These are phyloP conservation scores for Echinosophora koreensis DNA, from an alignment of 306 rosid genomes.

Conservation along the genomic window DNA sequence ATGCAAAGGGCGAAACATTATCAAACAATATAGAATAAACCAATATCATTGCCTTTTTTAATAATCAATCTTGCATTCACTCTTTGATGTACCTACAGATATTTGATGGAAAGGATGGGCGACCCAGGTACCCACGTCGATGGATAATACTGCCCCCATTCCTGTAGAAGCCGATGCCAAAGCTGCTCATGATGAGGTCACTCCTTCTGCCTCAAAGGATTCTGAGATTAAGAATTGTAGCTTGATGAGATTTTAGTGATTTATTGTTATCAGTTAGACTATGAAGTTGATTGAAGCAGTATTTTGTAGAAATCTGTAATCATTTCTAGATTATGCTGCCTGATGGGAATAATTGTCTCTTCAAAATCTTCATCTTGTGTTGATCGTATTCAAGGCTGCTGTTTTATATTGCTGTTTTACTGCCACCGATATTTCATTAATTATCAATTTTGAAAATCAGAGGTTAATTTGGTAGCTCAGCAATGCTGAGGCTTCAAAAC, in stretches of 20 bases:
- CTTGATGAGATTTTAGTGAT: slow-evolving; percentile 43
- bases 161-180: slow-evolving; percentile 58
- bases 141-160: slow-evolving; percentile 95
- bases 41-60: not conserved
- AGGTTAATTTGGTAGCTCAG: not conserved
- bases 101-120: slow-evolving; percentile 94
- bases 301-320: slow-evolving; percentile 34
- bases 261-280: slow-evolving; percentile 29
- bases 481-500: not conserved
- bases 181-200: slow-evolving; percentile 19
- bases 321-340: slow-evolving; percentile 15
- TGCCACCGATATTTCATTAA: not conserved
- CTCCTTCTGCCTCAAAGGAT: slow-evolving; percentile 25
- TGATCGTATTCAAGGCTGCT: not conserved
- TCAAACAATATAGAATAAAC: slow-evolving; percentile 16
- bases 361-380: not conserved
- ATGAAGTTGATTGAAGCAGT: slow-evolving; percentile 37
- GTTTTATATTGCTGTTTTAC: slow-evolving; percentile 25
- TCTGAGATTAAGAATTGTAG: slow-evolving; percentile 41
- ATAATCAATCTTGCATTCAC: slow-evolving; percentile 22
- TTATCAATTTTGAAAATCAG: not conserved
- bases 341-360: slow-evolving; percentile 21
- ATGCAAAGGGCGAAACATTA: not conserved
- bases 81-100: slow-evolving; percentile 61
- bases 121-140: slow-evolving; percentile 91